Base-by-base conservation (phyloP, 345 rosid genomes). In the Euphorbia peplus region DNA sequence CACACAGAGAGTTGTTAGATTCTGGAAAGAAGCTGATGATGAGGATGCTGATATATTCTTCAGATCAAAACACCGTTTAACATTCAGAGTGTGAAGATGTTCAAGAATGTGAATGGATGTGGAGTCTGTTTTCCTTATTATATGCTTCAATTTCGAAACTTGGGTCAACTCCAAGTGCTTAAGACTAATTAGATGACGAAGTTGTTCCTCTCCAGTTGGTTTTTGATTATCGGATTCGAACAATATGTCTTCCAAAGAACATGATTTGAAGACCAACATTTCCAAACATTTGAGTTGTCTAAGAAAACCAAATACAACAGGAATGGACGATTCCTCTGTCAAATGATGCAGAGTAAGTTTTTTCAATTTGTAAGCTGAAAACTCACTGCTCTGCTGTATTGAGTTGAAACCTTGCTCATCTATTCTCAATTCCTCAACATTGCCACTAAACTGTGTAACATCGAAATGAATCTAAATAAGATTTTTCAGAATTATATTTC, bases 181-280 rank as follows among this genome's bases (percentile, higher is more conserved):
- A 22, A 76, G 24, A n/a, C 19, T 2, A n/a, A n/a, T n/a, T 1
- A 41, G 15, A 0, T 58, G 22, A 0, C 0, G 29, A 25, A 3
- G 5, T 26, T 4, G 9, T 18, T 9, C 39, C 41, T 24, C 11
- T 39, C 42, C 11, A 39, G 9, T 39, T 39, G 42, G 9, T 39
- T 11, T 39, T 39, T 39, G 9, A 39, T 39, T 73, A 30, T 0
- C 2, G 4, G 58, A 25, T 13, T 32, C 37, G 37, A 39, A 39
- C n/a, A 75, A 69, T 8, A 73, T 10, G 71, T 58, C 68, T 60
- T 70, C 32, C 24, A 60, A 64, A 25, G 18, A 28, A 59, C 53
- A 25, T n/a, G 1, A 0, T 0, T 0, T 0, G 0, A 76, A 28
- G 18, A 2, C 0, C 37, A 80, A 69, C 18, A 5, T 0, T 25